phyloP scores from a whole-genome alignment of 352 stramenopile species.

The Pythium biforme region DNA sequence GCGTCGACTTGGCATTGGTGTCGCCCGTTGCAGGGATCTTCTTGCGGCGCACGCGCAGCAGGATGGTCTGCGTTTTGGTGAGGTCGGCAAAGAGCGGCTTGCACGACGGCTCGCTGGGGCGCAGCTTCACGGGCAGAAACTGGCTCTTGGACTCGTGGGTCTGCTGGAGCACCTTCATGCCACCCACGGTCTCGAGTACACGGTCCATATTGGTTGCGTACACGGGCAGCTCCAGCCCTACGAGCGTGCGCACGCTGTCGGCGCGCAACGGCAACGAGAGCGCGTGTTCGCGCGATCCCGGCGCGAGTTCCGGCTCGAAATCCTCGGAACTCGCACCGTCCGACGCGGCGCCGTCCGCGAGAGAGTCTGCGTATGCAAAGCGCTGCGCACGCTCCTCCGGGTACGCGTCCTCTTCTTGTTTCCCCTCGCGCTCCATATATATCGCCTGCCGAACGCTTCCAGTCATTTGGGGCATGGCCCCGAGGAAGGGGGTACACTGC shows the following conservation, averaged over 20 bases:
- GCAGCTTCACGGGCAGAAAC: conserved; percentile 77
- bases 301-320: conserved; percentile 10
- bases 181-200: conserved; percentile 62
- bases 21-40: conserved; percentile 8
- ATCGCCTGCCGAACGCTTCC: conserved; percentile 12
- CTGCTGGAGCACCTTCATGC: conserved; percentile 51
- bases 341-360: conserved; percentile 4
- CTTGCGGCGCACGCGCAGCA: conserved; percentile 52
- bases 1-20: not conserved
- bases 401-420: conserved; percentile 30
- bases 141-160: conserved; percentile 72
- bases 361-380: not conserved
- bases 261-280: conserved; percentile 33
- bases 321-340: conserved; percentile 5
- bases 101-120: conserved; percentile 69
- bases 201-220: conserved; percentile 47
- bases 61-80: conserved; percentile 77
- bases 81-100: conserved; percentile 83
- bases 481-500: not conserved
- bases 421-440: conserved; percentile 23
- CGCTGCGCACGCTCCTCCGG: conserved; percentile 3
- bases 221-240: conserved; percentile 65
- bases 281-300: not conserved
- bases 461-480: conserved; percentile 19
- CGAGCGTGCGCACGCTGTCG: conserved; percentile 41